A percentile compares a stretch with the other conserved stretches of the same genome.
Conservation (phyloP, 2,329 filamentous ascomycete species). For the Alternaria novae-zelandiae region DNA sequence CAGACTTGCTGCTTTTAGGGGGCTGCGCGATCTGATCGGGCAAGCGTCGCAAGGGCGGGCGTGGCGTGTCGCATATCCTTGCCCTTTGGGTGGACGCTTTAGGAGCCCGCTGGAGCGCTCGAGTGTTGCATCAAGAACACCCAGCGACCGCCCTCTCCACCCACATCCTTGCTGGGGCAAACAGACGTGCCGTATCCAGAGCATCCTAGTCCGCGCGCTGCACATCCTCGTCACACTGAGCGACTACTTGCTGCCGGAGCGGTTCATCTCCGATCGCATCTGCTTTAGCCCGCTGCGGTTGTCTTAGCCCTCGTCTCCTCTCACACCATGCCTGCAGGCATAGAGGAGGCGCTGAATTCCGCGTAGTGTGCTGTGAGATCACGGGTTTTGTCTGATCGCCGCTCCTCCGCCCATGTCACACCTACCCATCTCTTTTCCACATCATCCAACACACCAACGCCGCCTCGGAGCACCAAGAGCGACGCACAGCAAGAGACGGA, state of each 20-base stretch:
- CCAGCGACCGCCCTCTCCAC: constrained; percentile 15
- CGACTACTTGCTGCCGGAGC: constrained; percentile 35
- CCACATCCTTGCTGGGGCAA: constrained; percentile 24
- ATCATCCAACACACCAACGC: constrained; percentile 13
- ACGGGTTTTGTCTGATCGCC: constrained; percentile 34
- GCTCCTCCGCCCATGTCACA: constrained; percentile 31
- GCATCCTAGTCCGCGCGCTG: constrained; percentile 21
- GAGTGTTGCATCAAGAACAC: constrained; percentile 21
- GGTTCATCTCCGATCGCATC: constrained; percentile 51
- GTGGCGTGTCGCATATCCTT: constrained; percentile 31
- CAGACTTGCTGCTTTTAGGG: constrained; percentile 12
- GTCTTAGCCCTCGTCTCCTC: constrained; percentile 28
- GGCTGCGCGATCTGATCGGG: constrained; percentile 24
- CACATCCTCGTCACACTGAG: constrained; percentile 30
- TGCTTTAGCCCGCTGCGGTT: constrained; percentile 28
- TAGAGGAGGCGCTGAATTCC: constrained; percentile 28
- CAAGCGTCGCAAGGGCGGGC: constrained; percentile 27
- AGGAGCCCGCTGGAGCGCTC: constrained; percentile 11
- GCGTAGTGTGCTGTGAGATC: constrained; percentile 32
- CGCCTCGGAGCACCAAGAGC: constrained; percentile 9
- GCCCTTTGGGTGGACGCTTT: constrained; percentile 20
- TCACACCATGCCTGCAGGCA: constrained; percentile 35
- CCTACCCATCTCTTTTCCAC: constrained; percentile 26
- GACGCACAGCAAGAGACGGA: constrained; percentile 27
- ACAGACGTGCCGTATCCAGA: constrained; percentile 25